A percentile compares a stretch with the other conserved stretches of the same genome.
phyloP scores from a whole-genome alignment of 352 stramenopile species.

The Peronosclerospora sorghi region DNA sequence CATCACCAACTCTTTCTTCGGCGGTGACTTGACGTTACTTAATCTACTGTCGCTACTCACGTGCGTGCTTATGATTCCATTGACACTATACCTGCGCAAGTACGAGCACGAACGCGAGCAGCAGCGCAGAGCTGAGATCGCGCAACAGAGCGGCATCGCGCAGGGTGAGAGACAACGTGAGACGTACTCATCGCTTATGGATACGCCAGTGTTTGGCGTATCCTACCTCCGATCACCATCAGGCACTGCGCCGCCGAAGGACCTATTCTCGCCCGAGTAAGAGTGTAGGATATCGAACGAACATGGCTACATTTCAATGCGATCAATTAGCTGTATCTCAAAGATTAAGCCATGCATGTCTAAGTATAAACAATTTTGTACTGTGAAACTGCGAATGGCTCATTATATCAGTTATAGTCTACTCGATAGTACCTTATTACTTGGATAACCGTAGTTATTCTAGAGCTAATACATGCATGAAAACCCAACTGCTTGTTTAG shows the following conservation, averaged over 20 bases:
- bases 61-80: constrained; percentile 46
- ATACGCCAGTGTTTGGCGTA: constrained; percentile 33
- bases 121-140: constrained; percentile 25
- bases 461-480: too few species aligned
- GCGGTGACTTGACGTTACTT: constrained; percentile 42
- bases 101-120: constrained; percentile 38
- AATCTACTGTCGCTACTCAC: constrained; percentile 38
- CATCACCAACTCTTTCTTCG: constrained; percentile 47
- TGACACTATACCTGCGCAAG: constrained; percentile 45
- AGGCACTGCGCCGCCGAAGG: constrained; percentile 16
- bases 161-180: constrained; percentile 14
- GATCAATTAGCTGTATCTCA: too few species aligned
- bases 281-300: neutral
- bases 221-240: constrained; percentile 50
- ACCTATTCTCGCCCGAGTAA: constrained; percentile 20
- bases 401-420: too few species aligned
- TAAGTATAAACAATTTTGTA: too few species aligned
- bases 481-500: too few species aligned
- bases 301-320: too few species aligned
- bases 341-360: too few species aligned
- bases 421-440: too few species aligned
- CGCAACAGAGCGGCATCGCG: constrained; percentile 7
- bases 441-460: too few species aligned
- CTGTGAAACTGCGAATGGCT: too few species aligned
- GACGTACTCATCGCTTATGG: constrained; percentile 33